Evolutionary conservation across 2,329 filamentous ascomycete species (phyloP).

Genomic region (Coniochaeta pulveracea): DNA sequence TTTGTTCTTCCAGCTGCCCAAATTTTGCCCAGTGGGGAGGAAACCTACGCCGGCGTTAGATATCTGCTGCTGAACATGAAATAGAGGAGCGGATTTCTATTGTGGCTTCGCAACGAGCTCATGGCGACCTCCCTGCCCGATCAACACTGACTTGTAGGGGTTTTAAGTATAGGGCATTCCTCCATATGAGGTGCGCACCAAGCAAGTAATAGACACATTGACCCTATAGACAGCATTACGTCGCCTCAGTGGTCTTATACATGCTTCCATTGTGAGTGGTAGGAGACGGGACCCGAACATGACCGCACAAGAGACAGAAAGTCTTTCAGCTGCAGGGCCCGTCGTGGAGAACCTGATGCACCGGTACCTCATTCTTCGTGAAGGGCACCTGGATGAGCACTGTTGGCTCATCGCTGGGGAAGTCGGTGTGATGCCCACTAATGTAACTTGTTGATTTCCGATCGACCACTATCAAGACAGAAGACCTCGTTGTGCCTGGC

Average conservation of each 20-base stretch:
- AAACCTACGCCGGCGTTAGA: constrained; percentile 38
- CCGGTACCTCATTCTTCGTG: constrained; percentile 12
- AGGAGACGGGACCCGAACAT: no score
- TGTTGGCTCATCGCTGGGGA: constrained; percentile 20
- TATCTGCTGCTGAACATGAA: constrained; percentile 41
- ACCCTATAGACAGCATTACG: no score
- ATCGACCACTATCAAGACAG: constrained; percentile 20
- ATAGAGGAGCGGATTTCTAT: no score
- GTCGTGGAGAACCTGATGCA: constrained; percentile 18
- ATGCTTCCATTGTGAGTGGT: no score
- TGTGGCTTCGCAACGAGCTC: no score
- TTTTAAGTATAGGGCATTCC: no score
- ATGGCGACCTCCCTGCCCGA: no score
- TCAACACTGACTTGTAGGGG: no score
- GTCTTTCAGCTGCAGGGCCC: constrained; percentile 15
- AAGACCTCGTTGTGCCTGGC: constrained; percentile 19
- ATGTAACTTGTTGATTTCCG: constrained; percentile 14
- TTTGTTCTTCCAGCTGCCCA: constrained; percentile 30
- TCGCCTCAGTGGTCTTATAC: no score
- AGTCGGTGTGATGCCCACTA: constrained; percentile 21
- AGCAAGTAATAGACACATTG: no score
- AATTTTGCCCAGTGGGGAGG: constrained; percentile 30
- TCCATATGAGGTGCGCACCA: no score
- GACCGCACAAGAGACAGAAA: no score
- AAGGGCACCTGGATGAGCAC: constrained; percentile 20